Percentiles rank a stretch among this genome's conserved stretches.
Conservation (phyloP, 1,139 yeast species). For the Hemisphaericaspora subhashii region DNA sequence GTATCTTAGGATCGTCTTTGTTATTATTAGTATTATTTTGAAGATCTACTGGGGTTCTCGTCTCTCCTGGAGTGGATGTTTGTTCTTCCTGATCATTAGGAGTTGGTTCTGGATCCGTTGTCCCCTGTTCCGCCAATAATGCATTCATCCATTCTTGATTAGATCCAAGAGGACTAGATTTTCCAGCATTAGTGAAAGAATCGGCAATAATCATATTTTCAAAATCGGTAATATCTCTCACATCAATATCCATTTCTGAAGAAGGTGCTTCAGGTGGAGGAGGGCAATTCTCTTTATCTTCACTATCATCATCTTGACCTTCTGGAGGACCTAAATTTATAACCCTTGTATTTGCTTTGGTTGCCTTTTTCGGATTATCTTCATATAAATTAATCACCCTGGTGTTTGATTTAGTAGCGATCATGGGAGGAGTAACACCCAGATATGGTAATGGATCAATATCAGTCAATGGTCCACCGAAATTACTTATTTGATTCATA, state of each 20-base stretch:
- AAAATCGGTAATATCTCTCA: constrained; percentile 31
- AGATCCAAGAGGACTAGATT: constrained; percentile 30
- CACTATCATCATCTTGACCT: constrained; percentile 37
- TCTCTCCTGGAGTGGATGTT: constrained; percentile 35
- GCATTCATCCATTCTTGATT: constrained; percentile 37
- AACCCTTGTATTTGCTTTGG: constrained; percentile 46
- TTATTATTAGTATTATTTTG: no score
- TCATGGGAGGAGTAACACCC: constrained; percentile 47
- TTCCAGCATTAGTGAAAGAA: constrained; percentile 27
- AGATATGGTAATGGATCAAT: constrained; percentile 48
- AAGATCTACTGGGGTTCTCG: constrained; percentile 35
- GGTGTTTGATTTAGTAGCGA: constrained; percentile 50
- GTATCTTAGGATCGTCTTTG: constrained; percentile 24
- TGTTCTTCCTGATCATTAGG: constrained; percentile 44
- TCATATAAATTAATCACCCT: constrained; percentile 38
- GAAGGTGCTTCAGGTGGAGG: constrained; percentile 26
- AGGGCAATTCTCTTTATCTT: constrained; percentile 46
- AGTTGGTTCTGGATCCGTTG: no score
- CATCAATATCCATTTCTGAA: constrained; percentile 10
- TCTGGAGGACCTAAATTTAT: constrained; percentile 38
- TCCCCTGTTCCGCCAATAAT: no score
- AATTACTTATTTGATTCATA: constrained; percentile 47
- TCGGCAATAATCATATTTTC: constrained; percentile 42
- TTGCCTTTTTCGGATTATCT: constrained; percentile 42
- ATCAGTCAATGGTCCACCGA: constrained; percentile 56